These are phyloP conservation scores for Plenodomus lindquistii DNA, from an alignment of 2,329 filamentous ascomycete species.

Conservation along the genomic window DNA sequence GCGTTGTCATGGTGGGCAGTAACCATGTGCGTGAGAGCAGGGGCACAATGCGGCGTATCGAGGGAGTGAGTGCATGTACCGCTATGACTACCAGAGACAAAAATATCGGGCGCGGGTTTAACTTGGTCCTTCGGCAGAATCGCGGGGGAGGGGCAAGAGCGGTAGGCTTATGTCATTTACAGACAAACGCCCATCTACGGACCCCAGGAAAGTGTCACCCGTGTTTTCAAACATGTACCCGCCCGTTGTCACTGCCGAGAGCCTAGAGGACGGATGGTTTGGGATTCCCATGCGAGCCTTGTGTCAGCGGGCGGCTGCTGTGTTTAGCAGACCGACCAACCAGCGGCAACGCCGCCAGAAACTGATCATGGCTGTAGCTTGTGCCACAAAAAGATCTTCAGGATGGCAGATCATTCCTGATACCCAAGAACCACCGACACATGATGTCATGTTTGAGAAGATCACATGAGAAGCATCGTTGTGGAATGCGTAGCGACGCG, in stretches of 20 bases:
- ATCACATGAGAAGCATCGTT: slow-evolving; percentile 5
- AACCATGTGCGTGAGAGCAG: not conserved
- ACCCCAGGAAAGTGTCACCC: not conserved
- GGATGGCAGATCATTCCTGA: slow-evolving; percentile 33
- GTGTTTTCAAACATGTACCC: not conserved
- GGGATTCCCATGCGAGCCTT: not conserved
- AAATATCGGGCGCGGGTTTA: slow-evolving; percentile 10
- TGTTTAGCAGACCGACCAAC: not conserved
- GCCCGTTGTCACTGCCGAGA: not conserved
- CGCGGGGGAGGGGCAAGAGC: slow-evolving; percentile 16
- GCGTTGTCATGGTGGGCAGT: slow-evolving; percentile 8
- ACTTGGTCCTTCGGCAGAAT: slow-evolving; percentile 12
- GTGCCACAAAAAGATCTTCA: slow-evolving; percentile 20
- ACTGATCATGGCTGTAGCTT: not conserved
- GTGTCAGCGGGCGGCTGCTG: not conserved
- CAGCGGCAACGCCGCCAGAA: not conserved
- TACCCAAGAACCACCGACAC: slow-evolving; percentile 5
- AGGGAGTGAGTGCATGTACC: too few relatives aligned
- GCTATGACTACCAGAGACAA: slow-evolving; percentile 2
- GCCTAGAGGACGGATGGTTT: not conserved
- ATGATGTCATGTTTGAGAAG: slow-evolving; percentile 23
- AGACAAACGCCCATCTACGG: slow-evolving; percentile 2
- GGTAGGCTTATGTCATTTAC: too few relatives aligned
- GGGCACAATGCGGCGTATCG: not conserved
- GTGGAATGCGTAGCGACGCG: slow-evolving; percentile 16